Conservation (phyloP, 1,284 basidiomycete genomes). For the Apiotrichum veenhuisii region DNA sequence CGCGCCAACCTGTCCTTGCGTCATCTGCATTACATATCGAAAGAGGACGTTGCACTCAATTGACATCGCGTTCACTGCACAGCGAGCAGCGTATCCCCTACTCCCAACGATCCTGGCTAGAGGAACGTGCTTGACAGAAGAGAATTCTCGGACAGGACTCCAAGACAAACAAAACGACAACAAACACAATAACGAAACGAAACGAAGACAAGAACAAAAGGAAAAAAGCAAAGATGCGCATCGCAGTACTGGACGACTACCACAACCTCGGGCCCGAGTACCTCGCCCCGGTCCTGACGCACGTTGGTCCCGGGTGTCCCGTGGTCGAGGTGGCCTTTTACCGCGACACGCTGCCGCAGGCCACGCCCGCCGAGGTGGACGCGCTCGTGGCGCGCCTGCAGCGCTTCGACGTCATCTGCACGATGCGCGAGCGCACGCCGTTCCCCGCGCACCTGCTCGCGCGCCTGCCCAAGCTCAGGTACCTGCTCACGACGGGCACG, state of each 20-base stretch:
- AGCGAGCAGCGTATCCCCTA: no score
- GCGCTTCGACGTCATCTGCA: constrained; percentile 59
- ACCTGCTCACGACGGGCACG: constrained; percentile 60
- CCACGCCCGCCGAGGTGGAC: constrained; percentile 27
- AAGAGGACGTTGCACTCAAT: no score
- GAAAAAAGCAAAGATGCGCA: neutral
- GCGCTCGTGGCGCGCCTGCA: constrained; percentile 55
- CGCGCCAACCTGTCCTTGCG: no score
- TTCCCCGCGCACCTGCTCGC: constrained; percentile 56
- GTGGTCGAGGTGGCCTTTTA: constrained; percentile 38
- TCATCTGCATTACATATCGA: no score
- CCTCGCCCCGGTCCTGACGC: constrained; percentile 14
- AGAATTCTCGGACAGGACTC: no score
- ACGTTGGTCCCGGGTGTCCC: constrained; percentile 17
- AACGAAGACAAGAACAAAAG: neutral
- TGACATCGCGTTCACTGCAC: no score
- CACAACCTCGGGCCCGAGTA: constrained; percentile 55
- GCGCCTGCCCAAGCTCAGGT: constrained; percentile 58
- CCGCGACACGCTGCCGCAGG: constrained; percentile 52
- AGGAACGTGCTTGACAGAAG: no score
- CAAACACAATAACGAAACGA: neutral
- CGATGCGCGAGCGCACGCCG: constrained; percentile 65
- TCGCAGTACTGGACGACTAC: constrained; percentile 65
- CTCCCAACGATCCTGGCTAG: no score
- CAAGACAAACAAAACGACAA: neutral